Base-by-base conservation (phyloP, 2,329 filamentous ascomycete species). In the Sporothrix brunneoviolacea region DNA sequence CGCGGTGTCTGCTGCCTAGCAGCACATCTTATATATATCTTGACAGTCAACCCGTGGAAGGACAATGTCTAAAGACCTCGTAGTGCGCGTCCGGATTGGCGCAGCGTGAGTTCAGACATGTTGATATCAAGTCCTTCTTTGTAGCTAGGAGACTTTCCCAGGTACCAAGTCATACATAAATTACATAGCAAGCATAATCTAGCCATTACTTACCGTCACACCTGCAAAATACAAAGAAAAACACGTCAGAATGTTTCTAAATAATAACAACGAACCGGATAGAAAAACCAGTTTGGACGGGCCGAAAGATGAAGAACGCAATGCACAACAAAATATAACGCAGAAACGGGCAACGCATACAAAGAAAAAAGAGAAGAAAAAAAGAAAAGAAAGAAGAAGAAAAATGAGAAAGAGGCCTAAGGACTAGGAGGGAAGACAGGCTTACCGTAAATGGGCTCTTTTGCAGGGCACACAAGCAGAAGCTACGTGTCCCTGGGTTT, bases 401-500 rank as follows among this genome's bases (percentile, higher is more conserved):
- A 35, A 37, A 41, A 47, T 3, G 8, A 9, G 21, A 42, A 19
- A 9, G n/a, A 41, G 43, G 5, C 37, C 24, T 6, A 28, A 10
- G 10, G 6, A 28, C 6, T 5, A 27, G 13, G 30, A 32, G 36
- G 35, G n/a, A 52, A 13, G 4, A 4, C 18, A 8, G 27, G 59
- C 71, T 63, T 68, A 83, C 79, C 81, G 75, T 56, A 93, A 75
- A 76, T 93, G 88, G 33, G 88, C 88, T 65, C 82, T 83, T 65
- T 91, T 91, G 70, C 88, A 93, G 54, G 89, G 88, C 58, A 91
- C 83, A 64, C 88, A 93, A 22, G 88, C 88, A 32, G 86, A 91
- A 45, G 86, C 86, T 48, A 91, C 88, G 70, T 93, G 88, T 13
- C 86, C 85, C 63, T 89, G 89, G 6, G 84, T 83, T 64, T 84